Percentiles rank a stretch among this genome's conserved stretches.
Conservation (phyloP, 306 rosid genomes). For the Castanea mollissima region DNA sequence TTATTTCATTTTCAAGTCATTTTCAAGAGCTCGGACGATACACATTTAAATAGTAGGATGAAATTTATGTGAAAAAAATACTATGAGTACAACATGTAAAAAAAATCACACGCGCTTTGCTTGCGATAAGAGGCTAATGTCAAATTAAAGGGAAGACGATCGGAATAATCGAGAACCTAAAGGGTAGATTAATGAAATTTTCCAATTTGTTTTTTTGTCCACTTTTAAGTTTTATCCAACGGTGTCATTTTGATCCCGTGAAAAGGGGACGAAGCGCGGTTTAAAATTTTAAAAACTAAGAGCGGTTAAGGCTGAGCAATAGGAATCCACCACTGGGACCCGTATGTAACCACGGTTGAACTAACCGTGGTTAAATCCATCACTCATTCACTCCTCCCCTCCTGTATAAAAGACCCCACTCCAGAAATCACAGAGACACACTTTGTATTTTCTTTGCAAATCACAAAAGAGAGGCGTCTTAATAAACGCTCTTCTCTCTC, state of each 20-base stretch:
- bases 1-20: too few relatives aligned
- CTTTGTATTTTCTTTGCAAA: too few relatives aligned
- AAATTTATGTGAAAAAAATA: too few relatives aligned
- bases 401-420: constrained; percentile 5
- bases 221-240: neutral
- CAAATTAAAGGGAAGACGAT: too few relatives aligned
- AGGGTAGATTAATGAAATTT: neutral
- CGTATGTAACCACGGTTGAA: constrained; percentile 10
- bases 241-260: neutral
- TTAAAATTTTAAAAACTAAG: neutral
- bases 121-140: too few relatives aligned
- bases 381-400: neutral
- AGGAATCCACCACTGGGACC: neutral
- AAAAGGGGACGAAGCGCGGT: neutral
- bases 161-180: too few relatives aligned
- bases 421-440: neutral
- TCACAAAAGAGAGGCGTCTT: constrained; percentile 44
- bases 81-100: too few relatives aligned
- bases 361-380: constrained; percentile 7
- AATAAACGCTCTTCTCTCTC: constrained; percentile 44
- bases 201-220: neutral
- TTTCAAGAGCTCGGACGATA: too few relatives aligned
- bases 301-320: neutral
- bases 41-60: too few relatives aligned
- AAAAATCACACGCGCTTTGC: too few relatives aligned